Evolutionary conservation across 2,329 filamentous ascomycete genomes (phyloP).

Genomic region (Aspergillus luchuensis): DNA sequence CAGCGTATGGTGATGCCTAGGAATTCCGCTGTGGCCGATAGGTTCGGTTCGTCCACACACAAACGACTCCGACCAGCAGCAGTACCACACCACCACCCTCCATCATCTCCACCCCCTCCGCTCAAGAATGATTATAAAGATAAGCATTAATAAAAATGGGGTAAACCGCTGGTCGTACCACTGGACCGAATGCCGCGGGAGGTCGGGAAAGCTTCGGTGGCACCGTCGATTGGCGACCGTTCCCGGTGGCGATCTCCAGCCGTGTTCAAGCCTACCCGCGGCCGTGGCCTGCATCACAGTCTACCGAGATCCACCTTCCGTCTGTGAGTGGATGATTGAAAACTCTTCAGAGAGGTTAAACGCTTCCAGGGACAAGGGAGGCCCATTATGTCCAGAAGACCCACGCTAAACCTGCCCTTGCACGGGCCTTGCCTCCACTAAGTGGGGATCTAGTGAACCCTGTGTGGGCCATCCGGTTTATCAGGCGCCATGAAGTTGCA

Average conservation of each 20-base stretch:
- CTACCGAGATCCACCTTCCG: background rate
- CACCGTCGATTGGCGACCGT: background rate
- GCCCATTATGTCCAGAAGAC: background rate
- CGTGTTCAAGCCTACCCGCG: slow-evolving; percentile 11
- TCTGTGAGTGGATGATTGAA: background rate
- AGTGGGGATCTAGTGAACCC: background rate
- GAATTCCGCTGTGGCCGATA: background rate
- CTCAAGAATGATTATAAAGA: background rate
- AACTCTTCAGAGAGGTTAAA: slow-evolving; percentile 9
- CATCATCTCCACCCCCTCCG: background rate
- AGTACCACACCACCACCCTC: background rate
- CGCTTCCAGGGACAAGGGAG: background rate
- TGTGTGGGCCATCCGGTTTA: slow-evolving; percentile 1
- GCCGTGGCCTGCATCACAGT: slow-evolving; percentile 12
- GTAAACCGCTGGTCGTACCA: background rate
- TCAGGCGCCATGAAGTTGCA: slow-evolving; percentile 7
- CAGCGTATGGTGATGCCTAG: slow-evolving; percentile 10
- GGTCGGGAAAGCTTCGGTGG: slow-evolving; percentile 3
- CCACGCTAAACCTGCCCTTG: background rate
- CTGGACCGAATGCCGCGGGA: background rate
- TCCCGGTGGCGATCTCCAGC: slow-evolving; percentile 4
- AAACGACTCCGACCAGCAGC: background rate
- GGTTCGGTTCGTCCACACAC: background rate
- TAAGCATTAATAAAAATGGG: slow-evolving; percentile 1
- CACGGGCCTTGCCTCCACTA: slow-evolving; percentile 5